Conservation (phyloP, 305 asterid species). For the Fraxinus nigra region DNA sequence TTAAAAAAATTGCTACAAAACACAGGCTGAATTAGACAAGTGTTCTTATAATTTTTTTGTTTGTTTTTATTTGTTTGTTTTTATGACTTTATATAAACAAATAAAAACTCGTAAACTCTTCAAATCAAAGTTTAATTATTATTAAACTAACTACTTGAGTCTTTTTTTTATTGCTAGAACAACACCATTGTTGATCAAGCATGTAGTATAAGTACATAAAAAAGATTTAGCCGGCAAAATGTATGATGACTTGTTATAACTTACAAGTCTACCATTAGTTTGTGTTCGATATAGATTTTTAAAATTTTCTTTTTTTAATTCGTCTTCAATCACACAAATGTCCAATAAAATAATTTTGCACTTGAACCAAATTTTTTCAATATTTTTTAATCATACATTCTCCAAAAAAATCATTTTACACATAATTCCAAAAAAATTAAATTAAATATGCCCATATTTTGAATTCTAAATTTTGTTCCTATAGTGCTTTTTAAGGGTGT, state of each 20-base stretch:
- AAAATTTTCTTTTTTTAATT: too few relatives aligned
- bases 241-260: neutral
- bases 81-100: neutral
- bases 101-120: neutral
- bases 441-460: too few relatives aligned
- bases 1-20: too few relatives aligned
- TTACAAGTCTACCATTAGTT: neutral
- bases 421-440: neutral
- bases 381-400: too few relatives aligned
- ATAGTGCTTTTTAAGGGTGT: too few relatives aligned
- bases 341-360: neutral
- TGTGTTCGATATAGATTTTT: neutral
- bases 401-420: neutral
- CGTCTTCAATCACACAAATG: neutral
- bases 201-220: neutral
- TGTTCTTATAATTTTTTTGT: neutral
- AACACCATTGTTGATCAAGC: neutral
- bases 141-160: neutral
- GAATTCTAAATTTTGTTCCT: too few relatives aligned
- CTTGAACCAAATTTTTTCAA: neutral
- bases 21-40: neutral
- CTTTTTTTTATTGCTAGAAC: neutral
- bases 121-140: neutral
- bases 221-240: neutral
- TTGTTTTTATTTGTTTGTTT: too few relatives aligned